Evolutionary conservation across 2,329 filamentous ascomycete species (phyloP), one percentile per base, ranked within the genome.

Genomic region (Aspergillus aculeatus): DNA sequence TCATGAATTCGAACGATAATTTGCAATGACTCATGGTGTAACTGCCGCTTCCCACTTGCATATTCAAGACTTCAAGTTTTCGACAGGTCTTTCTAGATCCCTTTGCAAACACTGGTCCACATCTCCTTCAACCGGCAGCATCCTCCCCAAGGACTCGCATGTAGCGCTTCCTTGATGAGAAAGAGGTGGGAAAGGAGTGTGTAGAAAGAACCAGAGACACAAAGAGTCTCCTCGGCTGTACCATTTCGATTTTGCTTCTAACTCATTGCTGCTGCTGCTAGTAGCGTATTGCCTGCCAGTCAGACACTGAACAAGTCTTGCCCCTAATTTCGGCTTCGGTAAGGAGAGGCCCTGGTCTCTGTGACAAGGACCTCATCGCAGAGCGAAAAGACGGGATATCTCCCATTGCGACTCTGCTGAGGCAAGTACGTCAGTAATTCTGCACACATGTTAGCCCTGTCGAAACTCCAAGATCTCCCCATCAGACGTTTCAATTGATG

Each of bases 131-230:
- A 51, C 21, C 49, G 23, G 9, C 21, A 29, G 41, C 54, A 58
- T 73, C 73, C 74, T 76, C 74, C 75, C 72, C 69, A 73, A 75
- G 64, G 66, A 73, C 61, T 58, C 70, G 69, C 74, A 62, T 74
- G 56, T 74, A 76, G 73, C 71, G 69, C 62, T 62, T 62, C 60
- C 67, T 71, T 70, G 68, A 62, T 76, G 74, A 76, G 74, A 74
- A 75, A 68, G 69, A 68, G 58, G 63, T 64, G 65, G 61, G 62
- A 67, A 58, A 57, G 57, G 60, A 55, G 64, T 16, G 38, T 44
- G 38, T 44, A 50, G 57, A 57, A 66, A 54, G 57, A 57, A 58
- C 50, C 35, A 56, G 58, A 50, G 61, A 63, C 50, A 52, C 48
- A 44, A 50, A 24, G 47, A 44, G 54, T 54, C 62, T 60, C 56